Conservation (phyloP, 2,329 filamentous ascomycete genomes). For the Penicillium decumbens region DNA sequence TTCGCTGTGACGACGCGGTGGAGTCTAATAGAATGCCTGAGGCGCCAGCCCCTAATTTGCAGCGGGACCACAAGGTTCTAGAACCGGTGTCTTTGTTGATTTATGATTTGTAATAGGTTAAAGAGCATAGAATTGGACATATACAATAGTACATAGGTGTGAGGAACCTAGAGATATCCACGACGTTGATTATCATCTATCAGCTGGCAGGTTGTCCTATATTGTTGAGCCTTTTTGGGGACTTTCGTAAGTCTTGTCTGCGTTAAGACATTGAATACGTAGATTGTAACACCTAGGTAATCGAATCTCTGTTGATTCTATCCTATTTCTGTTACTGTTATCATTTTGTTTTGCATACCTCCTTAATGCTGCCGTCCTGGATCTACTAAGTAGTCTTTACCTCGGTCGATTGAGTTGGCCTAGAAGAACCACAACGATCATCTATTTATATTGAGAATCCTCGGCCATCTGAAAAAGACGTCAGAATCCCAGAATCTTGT, state of each 20-base stretch:
- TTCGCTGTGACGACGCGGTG: slow-evolving; percentile 19
- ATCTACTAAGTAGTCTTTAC: neutral
- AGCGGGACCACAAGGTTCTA: neutral
- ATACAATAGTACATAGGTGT: neutral
- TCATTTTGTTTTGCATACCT: neutral
- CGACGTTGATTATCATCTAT: neutral
- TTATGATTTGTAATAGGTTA: neutral
- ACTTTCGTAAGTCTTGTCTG: neutral
- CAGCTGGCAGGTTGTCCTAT: neutral
- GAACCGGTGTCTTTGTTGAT: neutral
- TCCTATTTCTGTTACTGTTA: no score
- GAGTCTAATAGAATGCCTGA: slow-evolving; percentile 18
- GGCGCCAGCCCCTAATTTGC: slow-evolving; percentile 2
- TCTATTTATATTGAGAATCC: neutral
- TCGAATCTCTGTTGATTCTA: no score
- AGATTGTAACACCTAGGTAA: no score
- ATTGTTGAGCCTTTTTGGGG: neutral
- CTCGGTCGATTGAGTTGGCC: neutral
- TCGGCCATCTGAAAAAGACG: neutral
- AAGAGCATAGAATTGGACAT: neutral
- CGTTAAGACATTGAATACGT: no score
- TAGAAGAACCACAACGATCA: neutral
- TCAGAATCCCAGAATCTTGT: neutral
- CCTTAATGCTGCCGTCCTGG: neutral
- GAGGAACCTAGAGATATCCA: neutral